Base-by-base conservation (phyloP, 768 basidiomycete species). In the Podaxis carcinomalis region DNA sequence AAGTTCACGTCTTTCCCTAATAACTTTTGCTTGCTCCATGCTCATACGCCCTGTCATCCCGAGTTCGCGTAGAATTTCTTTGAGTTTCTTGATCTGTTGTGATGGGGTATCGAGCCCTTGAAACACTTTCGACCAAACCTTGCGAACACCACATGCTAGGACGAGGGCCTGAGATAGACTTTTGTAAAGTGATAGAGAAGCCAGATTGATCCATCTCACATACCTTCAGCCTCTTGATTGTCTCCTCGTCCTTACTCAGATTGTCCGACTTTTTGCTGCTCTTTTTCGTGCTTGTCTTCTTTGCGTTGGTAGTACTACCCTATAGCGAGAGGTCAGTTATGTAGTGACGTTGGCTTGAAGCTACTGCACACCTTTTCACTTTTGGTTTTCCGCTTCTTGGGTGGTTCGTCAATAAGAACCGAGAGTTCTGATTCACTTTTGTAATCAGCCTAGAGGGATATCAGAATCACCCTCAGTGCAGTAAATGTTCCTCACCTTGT, bases 41-140 rank as follows among this genome's bases (percentile, higher is more conserved):
- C 85, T 93, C 68, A 87, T 76, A 23, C 88, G 82, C 1, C 90
- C 90, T 0, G 77, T 83, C 92, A 95, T 95, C 0, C 93, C 93
- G 32, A 94, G 78, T 3, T 87, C 88, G 25, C 76, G 68, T 6
- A 94, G 77, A 11, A 89, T 86, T 60, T 81, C 76, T 59, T 82
- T 85, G 36, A 93, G 77, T 42, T 82, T 84, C 54, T 74, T 74
- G 35, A 92, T 87, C 67, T 93, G 90, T 51, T 85, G 81, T 1
- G 77, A 78, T 0, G 86, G 78, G 7, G 74, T 77, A 46, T 83
- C 80, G 40, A 84, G 68, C 58, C 78, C 86, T 65, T 84, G 73
- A 65, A 93, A 88, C 59, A 91, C 82, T 68, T 84, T 90, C 7
- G 81, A 78, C 92, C 92, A 94, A 5, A 82, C 75, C 70, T 87